Evolutionary conservation across 257 asterid genomes (phyloP), one percentile per base, ranked within the genome.

Genomic region (Gentiana dahurica): DNA sequence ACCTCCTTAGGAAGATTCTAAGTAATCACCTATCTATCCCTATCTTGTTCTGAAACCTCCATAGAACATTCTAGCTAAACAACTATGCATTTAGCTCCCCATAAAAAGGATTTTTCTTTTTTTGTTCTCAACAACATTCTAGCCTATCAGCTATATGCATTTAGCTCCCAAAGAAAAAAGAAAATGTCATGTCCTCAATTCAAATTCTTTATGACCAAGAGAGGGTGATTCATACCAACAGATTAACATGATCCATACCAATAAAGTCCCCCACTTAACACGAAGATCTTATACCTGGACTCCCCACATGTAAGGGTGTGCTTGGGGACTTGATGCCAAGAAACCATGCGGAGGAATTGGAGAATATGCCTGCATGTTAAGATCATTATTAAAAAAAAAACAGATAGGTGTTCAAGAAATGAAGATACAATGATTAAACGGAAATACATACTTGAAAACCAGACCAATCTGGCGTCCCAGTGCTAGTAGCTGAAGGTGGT

Each of bases 291-390:
- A 43, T 68, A 87, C 97, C 89, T 90, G 97, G 69, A 89, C 93
- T 68, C 97, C 95, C 97, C 97, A 90, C 97, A 90, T 86, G 62
- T 90, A 86, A 41, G 95, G 95, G 74, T 90, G 95, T 4, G 87
- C 74, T 73, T 90, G 95, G 58, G 97, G 95, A 69, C 76, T 81
- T 50, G 97, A 73, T 12, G 91, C 85, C 84, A 90, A 35, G 78
- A 63, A 90, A 53, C 95, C 97, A 61, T 71, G 95, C 36, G 97
- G 95, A 68, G 90, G 95, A 77, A 90, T 73, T 36, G 86, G 95
- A 51, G 97, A 78, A 71, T 80, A 89, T 8, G 93, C 80, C 97
- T 86, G 81, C 74, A 72, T 58, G 64, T 68, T 58, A 73, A 58
- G n/a, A 13, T 61, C 66, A 48, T 34, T 5, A 12, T 24, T 24